These are phyloP conservation scores for Rosa multiflora DNA, from an alignment of 306 rosid genomes.

Conservation along the genomic window DNA sequence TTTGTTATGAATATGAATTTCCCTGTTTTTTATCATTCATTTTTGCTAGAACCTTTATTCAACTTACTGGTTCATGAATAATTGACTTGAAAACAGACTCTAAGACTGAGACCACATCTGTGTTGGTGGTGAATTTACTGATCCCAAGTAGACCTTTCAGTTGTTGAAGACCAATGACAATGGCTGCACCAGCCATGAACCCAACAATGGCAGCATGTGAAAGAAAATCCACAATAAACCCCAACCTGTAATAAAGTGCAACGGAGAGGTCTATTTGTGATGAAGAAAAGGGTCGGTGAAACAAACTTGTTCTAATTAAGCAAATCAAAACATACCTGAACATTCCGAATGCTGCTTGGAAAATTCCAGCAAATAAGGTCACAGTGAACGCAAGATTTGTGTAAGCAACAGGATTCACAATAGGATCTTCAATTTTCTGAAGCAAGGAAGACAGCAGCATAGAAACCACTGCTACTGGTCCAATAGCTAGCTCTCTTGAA, in stretches of 20 bases:
- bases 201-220: slow-evolving; percentile 97
- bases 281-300: not conserved
- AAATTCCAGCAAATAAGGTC: slow-evolving; percentile 84
- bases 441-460: slow-evolving; percentile 62
- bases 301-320: not conserved
- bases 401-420: slow-evolving; percentile 55
- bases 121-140: slow-evolving; percentile 59
- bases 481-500: slow-evolving; percentile 89
- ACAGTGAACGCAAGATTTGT: slow-evolving; percentile 65
- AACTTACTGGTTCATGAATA: slow-evolving; percentile 42
- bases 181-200: slow-evolving; percentile 97
- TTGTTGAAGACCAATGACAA: slow-evolving; percentile 90
- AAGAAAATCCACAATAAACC: slow-evolving; percentile 88
- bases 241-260: slow-evolving; percentile 49
- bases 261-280: not conserved
- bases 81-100: slow-evolving; percentile 49
- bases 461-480: slow-evolving; percentile 96
- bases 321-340: slow-evolving; percentile 44
- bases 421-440: slow-evolving; percentile 66
- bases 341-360: slow-evolving; percentile 75
- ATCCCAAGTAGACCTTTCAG: slow-evolving; percentile 82
- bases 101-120: slow-evolving; percentile 69
- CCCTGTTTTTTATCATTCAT: not conserved
- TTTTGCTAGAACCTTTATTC: not conserved
- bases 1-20: not conserved